Conservation (phyloP, 1,284 basidiomycete species). For the Exobasidium rhododendri region DNA sequence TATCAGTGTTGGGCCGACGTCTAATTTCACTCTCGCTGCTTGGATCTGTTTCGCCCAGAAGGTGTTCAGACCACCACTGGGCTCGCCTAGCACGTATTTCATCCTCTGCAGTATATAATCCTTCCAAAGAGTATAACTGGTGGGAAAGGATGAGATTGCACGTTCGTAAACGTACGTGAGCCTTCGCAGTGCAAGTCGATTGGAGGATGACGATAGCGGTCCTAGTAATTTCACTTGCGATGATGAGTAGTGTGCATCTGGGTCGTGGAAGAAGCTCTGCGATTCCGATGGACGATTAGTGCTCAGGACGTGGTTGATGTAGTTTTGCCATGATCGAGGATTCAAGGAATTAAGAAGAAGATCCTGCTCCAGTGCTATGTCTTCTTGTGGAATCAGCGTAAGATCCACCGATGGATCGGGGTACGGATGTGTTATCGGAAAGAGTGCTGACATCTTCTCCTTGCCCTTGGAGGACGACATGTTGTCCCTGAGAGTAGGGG, state of each 20-base stretch:
- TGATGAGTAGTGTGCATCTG: conserved; percentile 48
- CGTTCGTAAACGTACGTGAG: conserved; percentile 89
- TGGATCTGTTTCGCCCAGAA: conserved; percentile 54
- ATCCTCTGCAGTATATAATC: conserved; percentile 81
- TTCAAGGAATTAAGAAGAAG: conserved; percentile 87
- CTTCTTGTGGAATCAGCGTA: conserved; percentile 70
- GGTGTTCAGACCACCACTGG: conserved; percentile 58
- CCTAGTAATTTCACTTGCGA: conserved; percentile 58
- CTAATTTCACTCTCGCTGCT: conserved; percentile 62
- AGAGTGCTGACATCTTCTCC: conserved; percentile 48
- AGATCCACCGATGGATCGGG: conserved; percentile 77
- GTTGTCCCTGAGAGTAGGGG: not conserved
- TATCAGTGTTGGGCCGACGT: conserved; percentile 55
- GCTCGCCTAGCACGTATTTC: conserved; percentile 74
- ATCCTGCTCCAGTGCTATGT: conserved; percentile 88
- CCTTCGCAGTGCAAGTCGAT: conserved; percentile 73
- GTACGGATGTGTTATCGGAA: conserved; percentile 79
- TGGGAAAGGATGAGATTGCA: conserved; percentile 80
- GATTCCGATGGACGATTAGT: conserved; percentile 58
- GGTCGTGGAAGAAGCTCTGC: conserved; percentile 47
- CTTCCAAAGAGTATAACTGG: conserved; percentile 91
- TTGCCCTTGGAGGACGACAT: not conserved
- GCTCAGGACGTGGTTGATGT: conserved; percentile 75
- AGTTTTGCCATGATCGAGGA: conserved; percentile 84
- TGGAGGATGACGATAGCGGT: conserved; percentile 66